Base-by-base conservation (phyloP, 129 eudicot genomes). In the Flaveria sonorensis region DNA sequence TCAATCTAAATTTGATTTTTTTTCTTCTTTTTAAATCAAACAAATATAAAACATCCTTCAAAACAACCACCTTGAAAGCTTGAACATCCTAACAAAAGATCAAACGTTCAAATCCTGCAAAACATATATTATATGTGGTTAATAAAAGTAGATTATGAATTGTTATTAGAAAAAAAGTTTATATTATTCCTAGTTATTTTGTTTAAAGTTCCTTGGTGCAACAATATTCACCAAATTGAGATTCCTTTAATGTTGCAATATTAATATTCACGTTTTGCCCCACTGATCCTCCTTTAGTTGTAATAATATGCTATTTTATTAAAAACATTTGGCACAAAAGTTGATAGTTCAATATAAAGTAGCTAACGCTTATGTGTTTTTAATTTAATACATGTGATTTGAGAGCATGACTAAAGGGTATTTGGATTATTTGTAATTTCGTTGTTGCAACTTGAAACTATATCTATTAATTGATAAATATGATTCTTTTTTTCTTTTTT, bases 201-300 rank as follows among this genome's bases (percentile, higher is more conserved):
- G 68, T 14, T 71, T 45, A 60, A 24, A 74, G 61, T 75, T 75
- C 61, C 47, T 71, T 79, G 83, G 83, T 71, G 56, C 73, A 79
- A 79, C 83, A 50, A 79, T 61, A 79, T 71, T 79, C 78, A 79
- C 73, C 78, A 72, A 79, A 71, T 79, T 32, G 40, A 52, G 73
- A 79, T 71, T 79, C 73, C 78, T 32, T 47, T 71, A 7, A 32
- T 53, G 21, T 48, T 48, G 78, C 78, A 79, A 79, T 59, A 71
- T 62, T 79, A 9, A 63, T 71, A 71, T 71, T 79, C 23, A 12
- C 42, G 19, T 43, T 72, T 79, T 66, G 60, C 73, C 72, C 77
- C 65, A 62, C 55, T 47, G 36, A 19, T 48, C 10, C 19, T 8
- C 40, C 40, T 36, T 36, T 36, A 36, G 7, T 36, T 36, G n/a